Percentiles rank a stretch among this genome's conserved stretches.
phyloP scores from a whole-genome alignment of 208 protist genomes.

The Acanthamoeba sp. region DNA sequence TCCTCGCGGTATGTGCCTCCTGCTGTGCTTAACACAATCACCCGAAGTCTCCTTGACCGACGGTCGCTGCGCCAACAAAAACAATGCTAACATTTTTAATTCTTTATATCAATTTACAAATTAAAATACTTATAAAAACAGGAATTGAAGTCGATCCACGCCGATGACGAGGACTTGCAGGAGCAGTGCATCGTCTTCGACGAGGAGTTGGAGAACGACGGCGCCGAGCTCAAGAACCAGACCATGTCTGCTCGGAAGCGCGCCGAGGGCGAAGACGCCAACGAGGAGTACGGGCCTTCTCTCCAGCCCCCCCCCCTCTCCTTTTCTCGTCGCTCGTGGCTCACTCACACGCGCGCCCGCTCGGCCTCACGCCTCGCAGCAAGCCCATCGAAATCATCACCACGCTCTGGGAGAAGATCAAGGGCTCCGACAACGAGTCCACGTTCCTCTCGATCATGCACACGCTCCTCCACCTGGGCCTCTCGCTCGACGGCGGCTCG shows the following conservation, averaged over 20 bases:
- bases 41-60: no score
- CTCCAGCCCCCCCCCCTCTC: background rate
- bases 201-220: constrained; percentile 60
- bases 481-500: background rate
- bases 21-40: no score
- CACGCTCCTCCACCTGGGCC: constrained; percentile 2
- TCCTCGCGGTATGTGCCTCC: background rate
- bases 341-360: no score
- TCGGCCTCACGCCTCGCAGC: background rate
- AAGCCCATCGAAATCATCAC: constrained; percentile 43
- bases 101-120: no score
- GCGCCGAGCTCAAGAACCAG: constrained; percentile 12
- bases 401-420: constrained; percentile 21
- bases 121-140: no score
- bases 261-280: background rate
- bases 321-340: background rate
- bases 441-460: constrained; percentile 41
- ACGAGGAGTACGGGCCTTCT: background rate
- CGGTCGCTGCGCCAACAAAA: no score
- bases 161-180: constrained; percentile 58
- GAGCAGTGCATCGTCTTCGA: constrained; percentile 35
- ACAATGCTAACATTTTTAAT: no score
- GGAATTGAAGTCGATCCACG: constrained; percentile 39
- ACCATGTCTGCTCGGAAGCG: background rate
- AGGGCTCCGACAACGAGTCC: background rate